phyloP scores from a whole-genome alignment of 2,329 filamentous ascomycete genomes.

The Sporothrix variecibatus region DNA sequence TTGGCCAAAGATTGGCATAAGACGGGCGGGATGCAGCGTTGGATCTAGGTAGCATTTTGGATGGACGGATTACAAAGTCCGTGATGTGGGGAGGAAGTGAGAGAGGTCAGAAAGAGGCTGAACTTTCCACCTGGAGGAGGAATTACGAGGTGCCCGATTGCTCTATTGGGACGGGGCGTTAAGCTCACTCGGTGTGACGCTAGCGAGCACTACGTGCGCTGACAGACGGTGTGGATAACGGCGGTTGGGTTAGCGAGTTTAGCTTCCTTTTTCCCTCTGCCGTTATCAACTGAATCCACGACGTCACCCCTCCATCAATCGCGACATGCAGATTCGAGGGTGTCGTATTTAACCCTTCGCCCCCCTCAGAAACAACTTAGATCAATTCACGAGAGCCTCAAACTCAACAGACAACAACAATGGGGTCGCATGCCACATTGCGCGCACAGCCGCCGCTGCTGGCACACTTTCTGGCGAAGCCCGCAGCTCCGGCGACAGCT shows the following conservation, averaged over 20 bases:
- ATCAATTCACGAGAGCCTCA: neutral
- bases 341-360: neutral
- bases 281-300: neutral
- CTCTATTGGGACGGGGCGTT: neutral
- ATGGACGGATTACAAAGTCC: too few species aligned
- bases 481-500: neutral
- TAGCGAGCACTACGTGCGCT: neutral
- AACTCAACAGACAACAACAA: neutral
- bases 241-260: neutral
- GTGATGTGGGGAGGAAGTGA: too few species aligned
- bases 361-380: neutral
- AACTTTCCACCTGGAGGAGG: neutral
- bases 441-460: conserved; percentile 15
- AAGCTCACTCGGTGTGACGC: too few species aligned
- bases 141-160: neutral
- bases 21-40: neutral
- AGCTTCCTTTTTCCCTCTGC: neutral
- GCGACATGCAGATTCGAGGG: neutral
- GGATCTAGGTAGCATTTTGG: neutral
- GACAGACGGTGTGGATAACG: neutral
- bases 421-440: neutral
- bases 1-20: too few species aligned
- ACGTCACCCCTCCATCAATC: conserved; percentile 7
- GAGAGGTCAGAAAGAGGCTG: neutral
- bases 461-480: neutral